phyloP scores from a whole-genome alignment of 352 stramenopile species.

The Paralagenidium karlingii region DNA sequence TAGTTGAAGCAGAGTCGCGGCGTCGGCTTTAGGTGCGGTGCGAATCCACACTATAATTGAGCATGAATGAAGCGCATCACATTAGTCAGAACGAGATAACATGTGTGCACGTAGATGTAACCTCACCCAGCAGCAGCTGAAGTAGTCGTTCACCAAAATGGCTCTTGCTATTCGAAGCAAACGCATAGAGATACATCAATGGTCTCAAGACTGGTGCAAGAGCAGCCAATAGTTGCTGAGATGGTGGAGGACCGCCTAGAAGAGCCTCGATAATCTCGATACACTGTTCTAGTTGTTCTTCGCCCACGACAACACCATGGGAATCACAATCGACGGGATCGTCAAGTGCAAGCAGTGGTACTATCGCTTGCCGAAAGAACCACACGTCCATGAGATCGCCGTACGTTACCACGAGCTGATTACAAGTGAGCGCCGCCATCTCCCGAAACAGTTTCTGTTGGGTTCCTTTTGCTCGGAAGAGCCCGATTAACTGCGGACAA shows the following conservation, averaged over 20 bases:
- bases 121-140: not conserved
- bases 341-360: conserved; percentile 52
- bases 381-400: conserved; percentile 26
- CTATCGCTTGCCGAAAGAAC: conserved; percentile 40
- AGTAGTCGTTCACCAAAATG: conserved; percentile 18
- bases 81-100: too few species aligned
- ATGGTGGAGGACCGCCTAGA: conserved; percentile 53
- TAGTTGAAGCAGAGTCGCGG: conserved; percentile 33
- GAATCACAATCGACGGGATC: conserved; percentile 7
- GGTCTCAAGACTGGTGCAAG: conserved; percentile 38
- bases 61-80: too few species aligned
- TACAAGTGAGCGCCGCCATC: conserved; percentile 45
- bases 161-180: conserved; percentile 52
- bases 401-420: conserved; percentile 35
- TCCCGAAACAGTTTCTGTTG: conserved; percentile 65
- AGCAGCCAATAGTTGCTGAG: conserved; percentile 26
- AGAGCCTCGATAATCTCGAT: conserved; percentile 39
- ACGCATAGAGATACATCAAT: conserved; percentile 59
- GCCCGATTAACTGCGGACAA: conserved; percentile 30
- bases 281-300: conserved; percentile 33
- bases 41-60: too few species aligned
- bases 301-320: conserved; percentile 10
- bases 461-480: conserved; percentile 47
- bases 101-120: not conserved
- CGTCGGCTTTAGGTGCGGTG: too few species aligned